Evolutionary conservation across 805 yeast species (phyloP).

Genomic region (Saccharomycopsis capsularis): DNA sequence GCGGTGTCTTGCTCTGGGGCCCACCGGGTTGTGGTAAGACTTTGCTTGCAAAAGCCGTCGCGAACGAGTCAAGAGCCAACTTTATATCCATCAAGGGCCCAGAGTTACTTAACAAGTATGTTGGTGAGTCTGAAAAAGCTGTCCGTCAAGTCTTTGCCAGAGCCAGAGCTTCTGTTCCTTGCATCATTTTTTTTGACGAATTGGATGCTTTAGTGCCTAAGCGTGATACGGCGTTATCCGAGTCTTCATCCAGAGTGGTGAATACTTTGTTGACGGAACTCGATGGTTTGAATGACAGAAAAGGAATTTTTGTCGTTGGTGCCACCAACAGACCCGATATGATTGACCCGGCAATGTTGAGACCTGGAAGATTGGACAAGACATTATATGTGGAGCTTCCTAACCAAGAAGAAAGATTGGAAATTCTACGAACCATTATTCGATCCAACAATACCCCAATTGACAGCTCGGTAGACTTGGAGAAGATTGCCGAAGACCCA

Average conservation of each 20-base stretch:
- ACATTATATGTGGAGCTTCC: conserved; percentile 90
- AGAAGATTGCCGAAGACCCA: conserved; percentile 59
- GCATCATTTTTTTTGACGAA: conserved; percentile 93
- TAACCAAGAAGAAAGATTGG: conserved; percentile 64
- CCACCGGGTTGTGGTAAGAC: conserved; percentile 99
- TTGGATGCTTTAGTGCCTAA: conserved; percentile 93
- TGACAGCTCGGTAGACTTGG: conserved; percentile 51
- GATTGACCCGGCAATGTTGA: conserved; percentile 96
- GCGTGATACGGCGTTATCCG: conserved; percentile 82
- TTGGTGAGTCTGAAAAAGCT: conserved; percentile 93
- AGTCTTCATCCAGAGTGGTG: conserved; percentile 87
- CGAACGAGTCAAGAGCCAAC: conserved; percentile 93
- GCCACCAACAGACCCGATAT: conserved; percentile 98
- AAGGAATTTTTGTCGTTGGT: conserved; percentile 90
- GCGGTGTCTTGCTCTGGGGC: conserved; percentile 97
- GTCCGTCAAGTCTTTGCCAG: conserved; percentile 88
- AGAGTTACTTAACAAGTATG: conserved; percentile 86
- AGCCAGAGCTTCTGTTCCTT: conserved; percentile 89
- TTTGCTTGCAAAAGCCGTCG: conserved; percentile 92
- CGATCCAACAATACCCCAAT: conserved; percentile 72
- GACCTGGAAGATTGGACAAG: conserved; percentile 95
- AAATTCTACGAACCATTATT: conserved; percentile 73
- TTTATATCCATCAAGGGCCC: conserved; percentile 96
- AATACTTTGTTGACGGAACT: conserved; percentile 90
- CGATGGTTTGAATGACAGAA: conserved; percentile 88